Conservation (phyloP, 2,329 filamentous ascomycete species). For the Scorias spongiosa region DNA sequence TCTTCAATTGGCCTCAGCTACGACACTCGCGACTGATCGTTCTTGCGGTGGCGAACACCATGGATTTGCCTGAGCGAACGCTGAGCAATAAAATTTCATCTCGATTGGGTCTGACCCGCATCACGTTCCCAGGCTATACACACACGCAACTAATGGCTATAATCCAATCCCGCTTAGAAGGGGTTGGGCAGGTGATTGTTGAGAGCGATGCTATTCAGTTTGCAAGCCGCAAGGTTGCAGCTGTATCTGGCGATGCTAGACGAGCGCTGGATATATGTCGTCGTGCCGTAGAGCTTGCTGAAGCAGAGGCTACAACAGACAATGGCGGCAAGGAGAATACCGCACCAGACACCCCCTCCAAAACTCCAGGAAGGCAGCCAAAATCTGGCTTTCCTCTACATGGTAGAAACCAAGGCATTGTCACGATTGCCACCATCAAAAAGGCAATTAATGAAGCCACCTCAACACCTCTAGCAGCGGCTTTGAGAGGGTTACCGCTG, state of each 20-base stretch:
- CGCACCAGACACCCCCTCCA: constrained; percentile 48
- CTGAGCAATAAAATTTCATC: constrained; percentile 98
- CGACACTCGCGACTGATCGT: constrained; percentile 88
- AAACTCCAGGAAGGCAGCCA: constrained; percentile 26
- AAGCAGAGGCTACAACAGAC: constrained; percentile 42
- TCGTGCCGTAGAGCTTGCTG: constrained; percentile 85
- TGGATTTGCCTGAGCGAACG: constrained; percentile 93
- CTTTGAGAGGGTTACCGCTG: constrained; percentile 67
- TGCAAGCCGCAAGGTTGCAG: constrained; percentile 87
- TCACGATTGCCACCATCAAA: constrained; percentile 88
- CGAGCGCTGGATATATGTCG: constrained; percentile 90
- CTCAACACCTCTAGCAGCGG: constrained; percentile 79
- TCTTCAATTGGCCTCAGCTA: constrained; percentile 96
- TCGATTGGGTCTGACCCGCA: constrained; percentile 66
- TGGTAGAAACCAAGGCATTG: constrained; percentile 34
- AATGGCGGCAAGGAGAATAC: constrained; percentile 21
- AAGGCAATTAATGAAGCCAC: constrained; percentile 91
- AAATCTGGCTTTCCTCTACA: constrained; percentile 8
- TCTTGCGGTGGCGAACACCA: constrained; percentile 93
- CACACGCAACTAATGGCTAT: constrained; percentile 96
- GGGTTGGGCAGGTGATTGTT: constrained; percentile 69
- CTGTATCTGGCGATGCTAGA: constrained; percentile 85
- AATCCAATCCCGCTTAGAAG: constrained; percentile 82
- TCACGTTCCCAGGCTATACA: constrained; percentile 94
- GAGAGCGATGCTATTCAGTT: constrained; percentile 91